These are phyloP conservation scores for Glycine tomentella DNA, from an alignment of 306 rosid genomes.

Conservation along the genomic window DNA sequence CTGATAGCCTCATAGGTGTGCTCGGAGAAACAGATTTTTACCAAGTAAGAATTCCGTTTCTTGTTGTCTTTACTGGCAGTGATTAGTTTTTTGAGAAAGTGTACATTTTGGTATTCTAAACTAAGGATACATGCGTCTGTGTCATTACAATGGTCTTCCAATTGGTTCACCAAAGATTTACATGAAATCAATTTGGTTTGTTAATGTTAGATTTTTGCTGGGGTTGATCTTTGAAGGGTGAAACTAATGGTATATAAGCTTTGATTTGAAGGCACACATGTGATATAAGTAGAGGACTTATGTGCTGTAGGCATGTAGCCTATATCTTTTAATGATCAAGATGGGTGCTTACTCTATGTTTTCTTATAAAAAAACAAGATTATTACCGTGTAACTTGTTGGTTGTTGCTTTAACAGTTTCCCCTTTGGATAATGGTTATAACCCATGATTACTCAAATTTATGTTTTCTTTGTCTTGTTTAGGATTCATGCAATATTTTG, in stretches of 20 bases:
- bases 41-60: slow-evolving; percentile 60
- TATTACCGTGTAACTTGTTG: too few species aligned
- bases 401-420: too few species aligned
- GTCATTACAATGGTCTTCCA: too few species aligned
- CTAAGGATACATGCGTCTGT: too few species aligned
- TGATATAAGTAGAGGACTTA: too few species aligned
- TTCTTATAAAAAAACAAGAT: too few species aligned
- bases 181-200: not conserved
- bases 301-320: too few species aligned
- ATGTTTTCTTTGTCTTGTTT: slow-evolving; percentile 18
- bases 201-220: not conserved
- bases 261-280: slow-evolving; percentile 17
- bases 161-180: too few species aligned
- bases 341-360: too few species aligned
- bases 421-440: not conserved
- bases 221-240: slow-evolving; percentile 8
- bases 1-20: slow-evolving; percentile 59
- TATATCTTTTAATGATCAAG: too few species aligned
- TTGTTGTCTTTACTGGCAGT: not conserved
- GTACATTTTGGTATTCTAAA: too few species aligned
- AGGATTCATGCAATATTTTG: slow-evolving; percentile 28
- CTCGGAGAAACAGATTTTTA: slow-evolving; percentile 61
- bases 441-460: slow-evolving; percentile 22
- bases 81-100: not conserved
- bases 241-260: not conserved